Evolutionary conservation across 179 eudicot genomes (phyloP), one percentile per base, ranked within the genome.

Genomic region (Nepenthes alata): DNA sequence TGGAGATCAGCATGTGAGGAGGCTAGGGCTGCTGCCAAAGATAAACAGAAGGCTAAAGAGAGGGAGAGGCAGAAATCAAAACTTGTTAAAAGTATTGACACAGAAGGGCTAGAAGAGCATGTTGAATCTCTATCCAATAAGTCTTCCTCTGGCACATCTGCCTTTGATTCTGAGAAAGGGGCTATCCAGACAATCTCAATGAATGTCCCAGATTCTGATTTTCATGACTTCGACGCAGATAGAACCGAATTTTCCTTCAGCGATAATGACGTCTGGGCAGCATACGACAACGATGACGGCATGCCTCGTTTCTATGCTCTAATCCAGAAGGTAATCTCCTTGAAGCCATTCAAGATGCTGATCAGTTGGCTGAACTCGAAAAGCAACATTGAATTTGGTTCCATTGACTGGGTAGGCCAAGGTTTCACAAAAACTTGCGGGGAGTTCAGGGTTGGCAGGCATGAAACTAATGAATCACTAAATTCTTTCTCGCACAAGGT

Each of bases 291-390:
- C 75, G 88, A 83, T 70, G 97, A 88, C 70, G 97, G 97, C 14
- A 91, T 91, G 97, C 97, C 97, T 59, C 88, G 97, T 36, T 71
- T 80, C 58, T 90, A 90, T 65, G 91, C 85, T 50, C 60, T 90
- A 48, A 77, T 90, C 61, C 94, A 87, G 5, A 74, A 88, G 75
- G 83, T 88, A 14, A 69, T 85, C 62, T 83, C 90, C 2, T 57
- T 75, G 44, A 69, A 74, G 6, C 93, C 90, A 2, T 90, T 90
- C 35, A 77, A 80, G 74, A 71, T 88, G 61, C 70, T 58, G 65
- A 74, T 90, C 45, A 82, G 90, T 65, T 85, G 88, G 83, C 68
- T 90, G 57, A 80, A 78, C 71, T 82, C 95, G 2, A 85, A 75
- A 82, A 78, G 86, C 62, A 85, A 68, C 57, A 59, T 16, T 25